Evolutionary conservation across 495 filamentous ascomycete species (phyloP), one percentile per base, ranked within the genome.

Genomic region (Podospora pseudoanserina): DNA sequence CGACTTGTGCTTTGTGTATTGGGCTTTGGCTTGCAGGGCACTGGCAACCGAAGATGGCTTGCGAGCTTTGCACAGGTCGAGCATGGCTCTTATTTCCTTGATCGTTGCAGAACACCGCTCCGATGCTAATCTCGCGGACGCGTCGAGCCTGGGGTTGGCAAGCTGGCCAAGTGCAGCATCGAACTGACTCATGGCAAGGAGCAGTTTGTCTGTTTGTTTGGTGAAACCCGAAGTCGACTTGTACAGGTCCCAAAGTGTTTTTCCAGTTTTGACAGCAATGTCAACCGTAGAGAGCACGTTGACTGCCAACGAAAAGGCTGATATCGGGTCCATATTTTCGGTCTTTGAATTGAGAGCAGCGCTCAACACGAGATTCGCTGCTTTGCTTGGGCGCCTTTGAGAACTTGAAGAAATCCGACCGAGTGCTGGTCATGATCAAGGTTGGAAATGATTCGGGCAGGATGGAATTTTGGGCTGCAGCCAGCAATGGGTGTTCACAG

Each of bases 151-250:
- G 4, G 55, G 55, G n/a, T 4, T 58, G 55, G 55, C 5, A 58
- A 58, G 55, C n/a, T 58, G 18, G 23, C 23, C 16, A 4, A 58
- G 55, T 20, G 55, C 55, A 9, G 30, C 62, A 26, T 64, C 6
- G 13, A 53, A n/a, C 23, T 49, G 16, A n/a, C 20, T n/a, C 19
- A 11, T 20, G n/a, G 19, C 15, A 23, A 23, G 23, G 23, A 11
- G 34, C 1, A 64, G 62, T 3, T 53, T 19, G 0, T 53, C 28
- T 2, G 62, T 44, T n/a, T 53, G 15, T 13, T 49, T 64, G 15
- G 62, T 64, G n/a, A 64, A 64, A n/a, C 62, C 62, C 4, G 62
- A 64, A 64, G 34, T 64, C 34, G 62, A 64, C n/a, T 64, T 64
- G 62, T 64, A 64, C 7, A 64, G 32, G 5, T 64, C 62, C 16